phyloP scores from a whole-genome alignment of 257 asterid genomes.

The Jasminum sambac region DNA sequence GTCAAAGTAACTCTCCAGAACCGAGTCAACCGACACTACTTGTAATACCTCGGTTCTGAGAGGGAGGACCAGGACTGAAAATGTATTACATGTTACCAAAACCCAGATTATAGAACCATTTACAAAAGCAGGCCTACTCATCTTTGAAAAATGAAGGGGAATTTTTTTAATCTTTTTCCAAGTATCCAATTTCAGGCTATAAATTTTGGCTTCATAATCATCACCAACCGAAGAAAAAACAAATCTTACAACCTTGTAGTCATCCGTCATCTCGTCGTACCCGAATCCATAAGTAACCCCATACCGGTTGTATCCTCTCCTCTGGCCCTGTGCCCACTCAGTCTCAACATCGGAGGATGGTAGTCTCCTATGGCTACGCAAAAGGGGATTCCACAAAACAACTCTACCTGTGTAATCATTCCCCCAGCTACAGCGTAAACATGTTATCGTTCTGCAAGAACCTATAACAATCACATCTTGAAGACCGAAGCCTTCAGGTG shows the following conservation, averaged over 20 bases:
- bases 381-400: constrained; percentile 13
- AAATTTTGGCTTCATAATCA: not conserved
- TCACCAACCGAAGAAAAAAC: not conserved
- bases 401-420: no score
- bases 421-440: no score
- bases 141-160: not conserved
- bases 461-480: no score
- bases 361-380: not conserved
- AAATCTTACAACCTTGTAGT: not conserved
- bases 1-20: not conserved
- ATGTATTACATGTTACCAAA: not conserved
- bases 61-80: not conserved
- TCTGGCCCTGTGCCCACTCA: not conserved
- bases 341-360: not conserved
- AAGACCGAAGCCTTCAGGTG: no score
- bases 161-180: not conserved
- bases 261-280: not conserved
- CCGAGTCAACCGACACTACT: not conserved
- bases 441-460: no score
- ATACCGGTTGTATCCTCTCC: not conserved
- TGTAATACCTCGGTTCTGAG: not conserved
- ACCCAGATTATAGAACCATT: not conserved
- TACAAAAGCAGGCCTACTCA: not conserved
- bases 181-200: not conserved
- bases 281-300: not conserved